A percentile compares a stretch with the other conserved stretches of the same genome.
Evolutionary conservation across 2,329 filamentous ascomycete species (phyloP).

Genomic region (Aspergillus sp.): DNA sequence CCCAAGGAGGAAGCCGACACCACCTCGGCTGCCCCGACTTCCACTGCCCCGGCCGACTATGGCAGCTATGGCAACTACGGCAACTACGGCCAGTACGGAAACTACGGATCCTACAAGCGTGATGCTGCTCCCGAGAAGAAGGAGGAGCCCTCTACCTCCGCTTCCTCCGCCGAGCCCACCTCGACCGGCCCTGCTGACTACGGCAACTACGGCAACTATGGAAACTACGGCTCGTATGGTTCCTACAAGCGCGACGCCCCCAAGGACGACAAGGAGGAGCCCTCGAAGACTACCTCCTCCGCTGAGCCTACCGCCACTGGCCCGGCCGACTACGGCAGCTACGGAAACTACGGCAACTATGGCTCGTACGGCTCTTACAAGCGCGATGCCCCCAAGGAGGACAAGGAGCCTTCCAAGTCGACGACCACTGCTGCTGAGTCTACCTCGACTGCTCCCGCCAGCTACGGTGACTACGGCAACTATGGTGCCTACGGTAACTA

Average conservation of each 20-base stretch:
- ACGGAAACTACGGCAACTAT: slow-evolving; percentile 12
- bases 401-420: neutral
- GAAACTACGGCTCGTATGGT: slow-evolving; percentile 13
- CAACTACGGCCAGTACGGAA: slow-evolving; percentile 13
- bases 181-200: slow-evolving; percentile 2
- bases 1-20: neutral
- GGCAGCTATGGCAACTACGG: slow-evolving; percentile 12
- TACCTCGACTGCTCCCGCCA: neutral
- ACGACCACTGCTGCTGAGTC: neutral
- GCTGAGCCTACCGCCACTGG: slow-evolving; percentile 2
- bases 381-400: neutral
- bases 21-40: neutral
- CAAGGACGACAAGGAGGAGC: neutral
- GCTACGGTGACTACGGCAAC: slow-evolving; percentile 15
- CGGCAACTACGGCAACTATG: slow-evolving; percentile 9
- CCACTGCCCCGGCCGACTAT: slow-evolving; percentile 2
- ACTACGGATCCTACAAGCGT: slow-evolving; percentile 8
- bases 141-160: neutral
- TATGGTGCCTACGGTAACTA: slow-evolving; percentile 17
- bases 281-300: neutral
- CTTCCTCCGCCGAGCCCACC: slow-evolving; percentile 1
- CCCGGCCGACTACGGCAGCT: slow-evolving; percentile 8
- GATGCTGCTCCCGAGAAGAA: neutral
- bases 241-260: neutral
- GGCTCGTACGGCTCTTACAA: slow-evolving; percentile 10